phyloP scores from a whole-genome alignment of 345 rosid genomes.

The Firmiana major region DNA sequence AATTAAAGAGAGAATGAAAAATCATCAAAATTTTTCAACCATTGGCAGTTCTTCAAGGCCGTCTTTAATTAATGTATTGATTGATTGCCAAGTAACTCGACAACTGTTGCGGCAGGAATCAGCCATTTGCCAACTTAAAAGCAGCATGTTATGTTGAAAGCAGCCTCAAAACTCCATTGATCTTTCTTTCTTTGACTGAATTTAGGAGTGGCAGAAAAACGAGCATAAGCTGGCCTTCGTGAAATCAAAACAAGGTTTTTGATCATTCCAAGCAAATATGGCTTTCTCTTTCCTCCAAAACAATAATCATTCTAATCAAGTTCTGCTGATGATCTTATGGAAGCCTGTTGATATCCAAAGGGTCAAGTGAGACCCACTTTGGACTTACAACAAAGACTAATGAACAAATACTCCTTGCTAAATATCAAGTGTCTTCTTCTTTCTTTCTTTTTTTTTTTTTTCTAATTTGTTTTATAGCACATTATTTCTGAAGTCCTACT shows the following conservation, averaged over 20 bases:
- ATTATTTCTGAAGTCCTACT: too few species aligned
- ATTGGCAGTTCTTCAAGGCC: not conserved
- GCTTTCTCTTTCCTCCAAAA: not conserved
- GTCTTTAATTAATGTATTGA: not conserved
- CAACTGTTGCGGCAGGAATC: not conserved
- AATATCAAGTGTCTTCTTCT: not conserved
- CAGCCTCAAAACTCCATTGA: not conserved
- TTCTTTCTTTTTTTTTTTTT: too few species aligned
- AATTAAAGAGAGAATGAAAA: not conserved
- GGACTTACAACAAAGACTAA: conserved; percentile 1
- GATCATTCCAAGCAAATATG: not conserved
- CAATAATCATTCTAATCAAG: not conserved
- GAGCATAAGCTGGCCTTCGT: not conserved
- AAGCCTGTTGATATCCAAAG: not conserved
- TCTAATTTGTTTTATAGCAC: too few species aligned
- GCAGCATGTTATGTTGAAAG: not conserved
- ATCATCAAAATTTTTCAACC: not conserved
- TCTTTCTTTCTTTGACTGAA: not conserved
- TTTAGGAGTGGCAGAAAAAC: not conserved
- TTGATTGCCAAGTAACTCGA: not conserved
- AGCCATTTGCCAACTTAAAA: not conserved
- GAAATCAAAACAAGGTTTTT: not conserved
- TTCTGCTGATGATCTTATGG: not conserved
- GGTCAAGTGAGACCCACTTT: conserved; percentile 3
- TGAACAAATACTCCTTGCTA: not conserved